phyloP scores from a whole-genome alignment of 805 yeast species.

The Yarrowia sp. region DNA sequence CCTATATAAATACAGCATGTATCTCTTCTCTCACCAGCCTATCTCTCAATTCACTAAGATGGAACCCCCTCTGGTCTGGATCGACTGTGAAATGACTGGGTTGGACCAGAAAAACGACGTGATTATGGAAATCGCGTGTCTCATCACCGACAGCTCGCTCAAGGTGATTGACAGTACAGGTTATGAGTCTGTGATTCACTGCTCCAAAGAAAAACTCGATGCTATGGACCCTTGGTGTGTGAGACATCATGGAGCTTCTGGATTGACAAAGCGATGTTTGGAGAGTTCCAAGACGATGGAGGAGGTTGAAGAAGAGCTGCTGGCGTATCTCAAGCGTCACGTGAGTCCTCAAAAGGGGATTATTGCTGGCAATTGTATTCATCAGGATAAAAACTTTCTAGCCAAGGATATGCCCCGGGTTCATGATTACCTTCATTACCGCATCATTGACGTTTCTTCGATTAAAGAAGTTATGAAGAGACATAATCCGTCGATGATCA shows the following conservation, averaged over 20 bases:
- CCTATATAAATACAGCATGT: no score
- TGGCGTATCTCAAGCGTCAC: neutral
- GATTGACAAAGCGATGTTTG: neutral
- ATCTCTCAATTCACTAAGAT: neutral
- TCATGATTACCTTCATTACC: neutral
- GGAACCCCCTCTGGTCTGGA: neutral
- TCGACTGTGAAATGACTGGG: constrained; percentile 1
- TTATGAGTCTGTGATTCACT: neutral
- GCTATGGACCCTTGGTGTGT: neutral
- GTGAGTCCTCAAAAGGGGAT: neutral
- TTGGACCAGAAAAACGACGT: neutral
- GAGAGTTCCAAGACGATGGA: neutral
- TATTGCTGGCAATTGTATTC: neutral
- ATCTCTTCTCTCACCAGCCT: neutral
- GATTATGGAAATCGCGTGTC: neutral
- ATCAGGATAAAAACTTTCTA: neutral
- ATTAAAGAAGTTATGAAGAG: constrained; percentile 1
- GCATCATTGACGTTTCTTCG: neutral
- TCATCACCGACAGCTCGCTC: neutral
- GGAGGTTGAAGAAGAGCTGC: neutral
- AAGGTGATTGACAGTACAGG: neutral
- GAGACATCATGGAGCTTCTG: neutral
- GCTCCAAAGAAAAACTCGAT: neutral
- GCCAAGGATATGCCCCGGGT: neutral
- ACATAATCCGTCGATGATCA: neutral